Percentiles rank a stretch among this genome's conserved stretches.
These are phyloP conservation scores for Epichloe typhina DNA, from an alignment of 2,329 filamentous ascomycete genomes.

Conservation along the genomic window DNA sequence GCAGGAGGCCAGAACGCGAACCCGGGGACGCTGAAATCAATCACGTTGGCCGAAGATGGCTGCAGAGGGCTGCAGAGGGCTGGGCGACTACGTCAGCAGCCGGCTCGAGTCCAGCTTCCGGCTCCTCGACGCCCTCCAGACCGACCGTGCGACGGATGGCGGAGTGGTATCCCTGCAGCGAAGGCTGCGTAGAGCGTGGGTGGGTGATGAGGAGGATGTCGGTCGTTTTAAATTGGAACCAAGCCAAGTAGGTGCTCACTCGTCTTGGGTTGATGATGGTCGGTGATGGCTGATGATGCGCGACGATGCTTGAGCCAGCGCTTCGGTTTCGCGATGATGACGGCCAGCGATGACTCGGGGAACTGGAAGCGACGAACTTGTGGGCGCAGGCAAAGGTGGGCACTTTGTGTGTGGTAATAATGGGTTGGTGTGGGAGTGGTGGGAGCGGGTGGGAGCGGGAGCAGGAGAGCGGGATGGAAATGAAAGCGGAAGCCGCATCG, in stretches of 20 bases:
- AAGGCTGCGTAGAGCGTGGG: background rate
- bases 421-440: no score
- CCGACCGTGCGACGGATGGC: background rate
- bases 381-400: no score
- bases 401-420: no score
- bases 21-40: background rate
- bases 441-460: no score
- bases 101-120: slow-evolving; percentile 1
- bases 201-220: background rate
- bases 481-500: no score
- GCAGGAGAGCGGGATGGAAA: no score
- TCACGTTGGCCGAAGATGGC: background rate
- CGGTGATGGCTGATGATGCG: background rate
- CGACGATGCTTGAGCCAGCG: no score
- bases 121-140: slow-evolving; percentile 1
- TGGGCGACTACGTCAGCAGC: slow-evolving; percentile 1
- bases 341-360: no score
- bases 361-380: no score
- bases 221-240: no score
- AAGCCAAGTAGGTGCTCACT: no score
- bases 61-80: background rate
- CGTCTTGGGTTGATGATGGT: background rate
- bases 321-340: no score
- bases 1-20: background rate
- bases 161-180: background rate